A percentile compares a stretch with the other conserved stretches of the same genome.
Conservation (phyloP, 192 early-diverging fungal species). For the Coemansia sp. region DNA sequence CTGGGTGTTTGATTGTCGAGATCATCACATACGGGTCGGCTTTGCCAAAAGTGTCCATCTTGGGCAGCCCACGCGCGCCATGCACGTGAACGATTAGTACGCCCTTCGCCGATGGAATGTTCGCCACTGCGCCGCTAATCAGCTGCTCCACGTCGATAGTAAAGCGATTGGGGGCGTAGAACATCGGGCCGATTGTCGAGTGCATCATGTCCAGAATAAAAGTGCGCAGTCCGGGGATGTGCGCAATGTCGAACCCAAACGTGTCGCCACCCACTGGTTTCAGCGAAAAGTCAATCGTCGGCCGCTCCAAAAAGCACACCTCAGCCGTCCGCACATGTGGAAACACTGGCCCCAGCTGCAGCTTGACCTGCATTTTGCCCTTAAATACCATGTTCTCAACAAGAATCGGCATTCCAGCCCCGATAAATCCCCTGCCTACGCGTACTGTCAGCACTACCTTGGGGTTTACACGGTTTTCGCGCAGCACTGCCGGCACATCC, state of each 20-base stretch:
- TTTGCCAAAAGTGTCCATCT: slow-evolving; percentile 82
- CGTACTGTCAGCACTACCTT: slow-evolving; percentile 84
- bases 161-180: slow-evolving; percentile 81
- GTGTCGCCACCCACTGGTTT: slow-evolving; percentile 86
- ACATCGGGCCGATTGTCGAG: slow-evolving; percentile 73
- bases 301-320: slow-evolving; percentile 81
- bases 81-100: slow-evolving; percentile 79
- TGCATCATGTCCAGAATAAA: slow-evolving; percentile 76
- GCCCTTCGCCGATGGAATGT: slow-evolving; percentile 74
- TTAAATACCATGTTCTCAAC: slow-evolving; percentile 83
- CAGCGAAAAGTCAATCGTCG: slow-evolving; percentile 83
- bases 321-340: slow-evolving; percentile 85
- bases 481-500: slow-evolving; percentile 68
- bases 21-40: slow-evolving; percentile 86
- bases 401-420: slow-evolving; percentile 80
- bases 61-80: slow-evolving; percentile 78
- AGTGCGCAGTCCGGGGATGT: slow-evolving; percentile 77
- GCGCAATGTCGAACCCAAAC: slow-evolving; percentile 83
- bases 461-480: slow-evolving; percentile 74
- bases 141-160: slow-evolving; percentile 76
- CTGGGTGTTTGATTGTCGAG: slow-evolving; percentile 66
- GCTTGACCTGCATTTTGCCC: slow-evolving; percentile 71
- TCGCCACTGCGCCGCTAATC: slow-evolving; percentile 66
- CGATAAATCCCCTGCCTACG: slow-evolving; percentile 82
- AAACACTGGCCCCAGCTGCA: slow-evolving; percentile 83